phyloP scores from a whole-genome alignment of 1,284 basidiomycete genomes.

The Ustilago trichophora region DNA sequence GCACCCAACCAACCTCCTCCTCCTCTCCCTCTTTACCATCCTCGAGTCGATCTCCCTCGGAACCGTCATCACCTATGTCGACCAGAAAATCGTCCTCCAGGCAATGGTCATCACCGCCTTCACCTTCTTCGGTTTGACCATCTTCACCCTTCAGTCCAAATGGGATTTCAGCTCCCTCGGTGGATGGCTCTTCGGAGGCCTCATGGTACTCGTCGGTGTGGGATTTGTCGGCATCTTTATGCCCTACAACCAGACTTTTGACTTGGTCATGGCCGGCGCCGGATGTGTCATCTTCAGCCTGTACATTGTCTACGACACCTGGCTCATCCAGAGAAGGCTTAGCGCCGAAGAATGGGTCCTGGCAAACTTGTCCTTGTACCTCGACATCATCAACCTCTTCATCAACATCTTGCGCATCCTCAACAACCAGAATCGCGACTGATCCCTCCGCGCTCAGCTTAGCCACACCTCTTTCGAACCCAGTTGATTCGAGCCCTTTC shows the following conservation, averaged over 20 bases:
- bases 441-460: too few relatives aligned
- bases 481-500: too few relatives aligned
- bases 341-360: constrained; percentile 88
- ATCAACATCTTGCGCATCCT: constrained; percentile 73
- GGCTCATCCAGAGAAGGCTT: constrained; percentile 77
- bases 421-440: constrained; percentile 42
- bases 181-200: constrained; percentile 80
- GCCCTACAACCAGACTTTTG: constrained; percentile 79
- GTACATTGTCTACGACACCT: constrained; percentile 77
- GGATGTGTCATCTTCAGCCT: constrained; percentile 80
- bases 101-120: constrained; percentile 86
- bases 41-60: constrained; percentile 72
- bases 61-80: constrained; percentile 78
- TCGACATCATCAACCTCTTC: constrained; percentile 75
- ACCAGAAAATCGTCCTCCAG: constrained; percentile 81
- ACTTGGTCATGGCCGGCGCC: constrained; percentile 79
- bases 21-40: constrained; percentile 72
- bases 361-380: constrained; percentile 80
- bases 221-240: constrained; percentile 78
- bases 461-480: too few relatives aligned
- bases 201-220: constrained; percentile 60
- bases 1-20: constrained; percentile 80
- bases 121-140: constrained; percentile 79
- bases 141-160: constrained; percentile 81
- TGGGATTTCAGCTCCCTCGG: constrained; percentile 83